Base-by-base conservation (phyloP, 805 yeast species). In the Schizosaccharomyces lindneri region DNA sequence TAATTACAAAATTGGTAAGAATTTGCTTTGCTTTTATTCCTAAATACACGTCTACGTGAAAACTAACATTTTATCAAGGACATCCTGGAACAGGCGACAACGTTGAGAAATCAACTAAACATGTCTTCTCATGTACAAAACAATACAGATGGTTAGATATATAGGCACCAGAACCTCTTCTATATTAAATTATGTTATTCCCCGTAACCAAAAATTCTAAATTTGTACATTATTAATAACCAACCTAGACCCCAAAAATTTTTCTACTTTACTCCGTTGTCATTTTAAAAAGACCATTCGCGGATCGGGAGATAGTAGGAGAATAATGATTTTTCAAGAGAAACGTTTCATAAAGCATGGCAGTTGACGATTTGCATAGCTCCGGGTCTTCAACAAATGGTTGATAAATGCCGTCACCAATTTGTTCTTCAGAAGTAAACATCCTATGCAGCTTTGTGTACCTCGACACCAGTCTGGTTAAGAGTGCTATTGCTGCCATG, bases 301-400 rank as follows among this genome's bases (percentile, higher is more conserved):
- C 79, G 17, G 87, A 89, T 66, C 82, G 83, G 27, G 82, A 77
- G n/a, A 89, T 86, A 63, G 79, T 72, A 2, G 95, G 95, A 64
- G 87, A 80, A 69, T 86, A 93, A 71, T 93, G 97, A 64, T 81
- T 80, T 63, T 83, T 84, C 62, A 93, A 73, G 51, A 90, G 71
- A 5, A 82, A 82, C 61, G 82, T 80, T 68, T 93, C 98, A 95
- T 95, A 93, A 43, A 90, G 72, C 0, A 88, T 84, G 1, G 97
- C 94, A 19, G 90, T 93, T 55, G 84, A 90, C 1, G 95, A 79
- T 68, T 93, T 89, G 66, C 85, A 75, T 69, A 90, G 80, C 65
- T 84, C 86, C 11, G 86, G 80, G 59, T 79, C 82, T 61, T 79
- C 79, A 13, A 78, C 78, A 60, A 81, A 87, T 65, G 83, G 75